These are phyloP conservation scores for Lyophyllum shimeji DNA, from an alignment of 768 basidiomycete species.

Conservation along the genomic window DNA sequence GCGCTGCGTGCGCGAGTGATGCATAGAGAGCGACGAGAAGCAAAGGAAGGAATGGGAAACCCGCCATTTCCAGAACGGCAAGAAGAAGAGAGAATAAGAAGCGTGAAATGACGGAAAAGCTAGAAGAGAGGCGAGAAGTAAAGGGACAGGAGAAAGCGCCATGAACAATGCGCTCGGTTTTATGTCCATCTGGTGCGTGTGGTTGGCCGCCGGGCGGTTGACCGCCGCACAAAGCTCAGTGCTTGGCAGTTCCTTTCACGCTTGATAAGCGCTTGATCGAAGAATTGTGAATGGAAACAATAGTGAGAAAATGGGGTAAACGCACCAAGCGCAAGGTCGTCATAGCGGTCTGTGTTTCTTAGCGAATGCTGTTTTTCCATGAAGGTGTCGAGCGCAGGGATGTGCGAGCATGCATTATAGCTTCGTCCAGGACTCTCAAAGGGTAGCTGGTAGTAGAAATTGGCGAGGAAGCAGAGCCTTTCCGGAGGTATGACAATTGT, in stretches of 20 bases:
- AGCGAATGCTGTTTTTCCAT: not conserved
- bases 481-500: too few species aligned
- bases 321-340: not conserved
- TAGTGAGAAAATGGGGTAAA: not conserved
- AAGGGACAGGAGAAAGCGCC: slow-evolving; percentile 1
- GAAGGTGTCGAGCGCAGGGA: not conserved
- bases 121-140: slow-evolving; percentile 8
- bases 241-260: slow-evolving; percentile 6
- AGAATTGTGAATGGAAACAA: slow-evolving; percentile 2
- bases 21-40: slow-evolving; percentile 24
- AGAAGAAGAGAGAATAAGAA: slow-evolving; percentile 9
- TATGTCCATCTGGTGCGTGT: not conserved
- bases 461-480: too few species aligned
- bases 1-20: slow-evolving; percentile 26
- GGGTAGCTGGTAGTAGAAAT: not conserved
- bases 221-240: not conserved
- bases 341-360: not conserved
- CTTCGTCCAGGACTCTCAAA: not conserved
- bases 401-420: not conserved
- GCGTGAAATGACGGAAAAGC: slow-evolving; percentile 6
- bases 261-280: slow-evolving; percentile 10
- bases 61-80: slow-evolving; percentile 28
- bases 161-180: slow-evolving; percentile 1
- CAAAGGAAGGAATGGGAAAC: slow-evolving; percentile 24
- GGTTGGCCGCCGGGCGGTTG: not conserved